Evolutionary conservation across 805 yeast genomes (phyloP).

Genomic region (Ogataea chonburiensis): DNA sequence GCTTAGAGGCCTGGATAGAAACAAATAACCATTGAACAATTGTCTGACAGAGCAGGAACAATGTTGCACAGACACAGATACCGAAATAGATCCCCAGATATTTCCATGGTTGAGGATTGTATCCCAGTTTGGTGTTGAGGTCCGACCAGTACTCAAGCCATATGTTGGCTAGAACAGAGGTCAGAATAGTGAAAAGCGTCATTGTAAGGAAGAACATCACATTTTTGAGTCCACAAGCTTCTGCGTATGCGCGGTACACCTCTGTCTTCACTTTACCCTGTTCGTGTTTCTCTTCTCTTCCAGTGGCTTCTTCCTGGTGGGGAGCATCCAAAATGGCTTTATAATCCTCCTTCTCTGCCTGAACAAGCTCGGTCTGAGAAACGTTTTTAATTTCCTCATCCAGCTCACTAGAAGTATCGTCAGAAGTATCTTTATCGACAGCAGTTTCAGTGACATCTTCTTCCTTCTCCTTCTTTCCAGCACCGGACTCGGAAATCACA

Average conservation of each 20-base stretch:
- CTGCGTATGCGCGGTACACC: constrained; percentile 79
- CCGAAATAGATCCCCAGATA: constrained; percentile 75
- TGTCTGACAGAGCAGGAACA: constrained; percentile 61
- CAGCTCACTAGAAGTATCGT: constrained; percentile 21
- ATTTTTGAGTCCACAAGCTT: constrained; percentile 74
- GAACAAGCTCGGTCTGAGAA: constrained; percentile 47
- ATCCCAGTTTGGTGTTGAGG: constrained; percentile 64
- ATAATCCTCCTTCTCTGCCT: constrained; percentile 59
- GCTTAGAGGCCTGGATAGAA: constrained; percentile 77
- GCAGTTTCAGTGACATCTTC: constrained; percentile 16
- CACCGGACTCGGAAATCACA: constrained; percentile 64
- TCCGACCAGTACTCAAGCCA: constrained; percentile 99
- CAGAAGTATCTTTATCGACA: constrained; percentile 19
- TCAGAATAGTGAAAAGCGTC: constrained; percentile 55
- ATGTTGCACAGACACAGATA: constrained; percentile 68
- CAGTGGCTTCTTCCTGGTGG: constrained; percentile 41
- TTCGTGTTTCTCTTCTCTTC: constrained; percentile 75
- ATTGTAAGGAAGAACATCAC: constrained; percentile 58
- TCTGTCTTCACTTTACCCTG: constrained; percentile 92
- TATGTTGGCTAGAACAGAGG: constrained; percentile 69
- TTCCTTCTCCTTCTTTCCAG: constrained; percentile 26
- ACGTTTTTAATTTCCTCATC: constrained; percentile 33
- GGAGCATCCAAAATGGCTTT: constrained; percentile 27
- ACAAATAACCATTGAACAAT: constrained; percentile 75
- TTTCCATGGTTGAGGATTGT: constrained; percentile 67